Evolutionary conservation across 257 asterid species (phyloP), one percentile per base, ranked within the genome.

Genomic region (Nyctanthes arbortristis): DNA sequence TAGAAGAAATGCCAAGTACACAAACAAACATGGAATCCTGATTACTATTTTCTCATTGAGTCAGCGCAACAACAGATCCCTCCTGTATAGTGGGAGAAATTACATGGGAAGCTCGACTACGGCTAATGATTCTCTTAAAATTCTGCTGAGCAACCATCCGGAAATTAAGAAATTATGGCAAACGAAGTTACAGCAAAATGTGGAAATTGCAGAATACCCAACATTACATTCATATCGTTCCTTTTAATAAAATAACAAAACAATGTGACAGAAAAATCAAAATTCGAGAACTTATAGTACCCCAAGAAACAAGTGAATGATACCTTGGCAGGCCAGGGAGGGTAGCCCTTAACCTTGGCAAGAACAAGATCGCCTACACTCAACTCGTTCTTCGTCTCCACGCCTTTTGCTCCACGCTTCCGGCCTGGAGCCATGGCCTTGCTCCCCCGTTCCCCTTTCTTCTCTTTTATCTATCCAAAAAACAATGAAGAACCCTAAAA

Each of bases 291-390:
- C 3, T 24, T 20, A 8, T 9, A 8, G 59, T 52, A 31, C 13
- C 24, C 29, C 31, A 6, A 4, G 6, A 52, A 52, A 22, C 28
- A 16, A 52, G 30, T 24, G 30, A 52, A 52, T 9, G 29, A 7
- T 36, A 91, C 96, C 96, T 91, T 91, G 73, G 97, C 96, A 68
- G 97, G 96, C 97, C 97, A 91, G 77, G 92, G 80, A 61, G 96
- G 97, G 66, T 85, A 91, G 22, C 96, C 97, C 83, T 89, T 91
- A 69, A 91, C 95, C 83, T 91, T 87, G 63, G 97, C 96, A 35
- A 91, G 96, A 63, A 91, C 97, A 22, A 91, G 97, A 84, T 91
- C 96, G 76, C 97, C 97, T 60, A 86, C 63, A 67, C 81, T 76
- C 82, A 91, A 84, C 69, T 90, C 89, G 61, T 59, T 75, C 78